These are phyloP conservation scores for Triangularia verruculosa DNA, from an alignment of 2,329 filamentous ascomycete species.

Conservation along the genomic window DNA sequence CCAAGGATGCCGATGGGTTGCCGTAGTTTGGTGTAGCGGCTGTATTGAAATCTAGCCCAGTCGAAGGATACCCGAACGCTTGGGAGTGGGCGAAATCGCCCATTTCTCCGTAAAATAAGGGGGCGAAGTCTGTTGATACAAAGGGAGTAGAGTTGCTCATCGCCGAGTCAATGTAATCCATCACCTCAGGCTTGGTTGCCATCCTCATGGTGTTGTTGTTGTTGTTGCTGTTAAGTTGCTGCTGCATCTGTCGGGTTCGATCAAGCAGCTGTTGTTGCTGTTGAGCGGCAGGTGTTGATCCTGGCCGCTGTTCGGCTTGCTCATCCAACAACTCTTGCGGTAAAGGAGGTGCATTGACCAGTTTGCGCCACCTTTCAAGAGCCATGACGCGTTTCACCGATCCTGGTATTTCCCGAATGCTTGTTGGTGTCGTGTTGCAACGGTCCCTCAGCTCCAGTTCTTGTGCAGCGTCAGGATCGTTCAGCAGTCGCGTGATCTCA, in stretches of 20 bases:
- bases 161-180: conserved; percentile 23
- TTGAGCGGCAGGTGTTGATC: conserved; percentile 1
- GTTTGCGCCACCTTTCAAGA: conserved; percentile 50
- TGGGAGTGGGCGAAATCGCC: conserved; percentile 9
- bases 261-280: not conserved
- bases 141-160: conserved; percentile 23
- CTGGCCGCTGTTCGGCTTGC: not conserved
- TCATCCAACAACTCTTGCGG: conserved; percentile 12
- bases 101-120: conserved; percentile 12
- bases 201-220: not conserved
- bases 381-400: conserved; percentile 46
- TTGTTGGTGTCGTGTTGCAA: conserved; percentile 41
- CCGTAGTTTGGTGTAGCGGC: conserved; percentile 3
- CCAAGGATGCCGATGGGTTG: conserved; percentile 4
- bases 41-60: conserved; percentile 10
- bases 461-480: conserved; percentile 47
- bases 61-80: conserved; percentile 15
- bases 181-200: conserved; percentile 16
- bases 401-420: conserved; percentile 48
- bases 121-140: conserved; percentile 20
- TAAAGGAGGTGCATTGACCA: conserved; percentile 38
- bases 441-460: conserved; percentile 50
- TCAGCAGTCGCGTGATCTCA: conserved; percentile 48
- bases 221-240: not conserved
- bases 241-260: conserved; percentile 6